Evolutionary conservation across 768 basidiomycete species (phyloP), one percentile per base, ranked within the genome.

Genomic region (Kwoniella shandongensis): DNA sequence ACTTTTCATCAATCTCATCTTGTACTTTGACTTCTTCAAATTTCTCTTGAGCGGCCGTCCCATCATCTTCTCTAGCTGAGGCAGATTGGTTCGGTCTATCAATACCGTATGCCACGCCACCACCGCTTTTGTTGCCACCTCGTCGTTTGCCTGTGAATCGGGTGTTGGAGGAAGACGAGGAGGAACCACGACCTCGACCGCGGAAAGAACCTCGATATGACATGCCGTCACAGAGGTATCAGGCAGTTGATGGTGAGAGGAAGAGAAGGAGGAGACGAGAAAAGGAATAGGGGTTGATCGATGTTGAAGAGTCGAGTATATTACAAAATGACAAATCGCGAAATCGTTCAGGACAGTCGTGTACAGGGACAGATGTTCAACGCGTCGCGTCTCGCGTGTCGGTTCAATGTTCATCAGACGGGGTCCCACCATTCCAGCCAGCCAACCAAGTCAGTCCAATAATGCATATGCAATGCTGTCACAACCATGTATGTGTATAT

Each of bases 1-100:
- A 80, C 75, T 89, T 90, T 78, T 90, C 91, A 70, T 99, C 96
- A 18, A 97, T 83, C 67, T 94, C 91, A 75, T 98, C 91, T 61
- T 78, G 80, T 17, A 88, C 66, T 30, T 81, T 78, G 4, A 87
- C 84, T 63, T 83, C 84, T 70, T 97, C 93, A 71, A 96, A 93
- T 62, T 84, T 81, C 65, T 94, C 93, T 6, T 85, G 88, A 4
- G 87, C 82, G 49, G 87, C 86, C 1, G 89, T 90, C 13, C 91
- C 93, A 66, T 97, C 93, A 59, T 94, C 91, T 73, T 90, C 90
- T 61, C 89, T 83, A 71, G 83, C 81, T 4, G 84, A 84, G 18
- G 79, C 82, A n/a, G n/a, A n/a, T n/a, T n/a, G 30, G 84, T 84
- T 22, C 50, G 52, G 57, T 67, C 68, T 27, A 62, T 70, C 68